Conservation (phyloP, 2,329 filamentous ascomycete species). For the Harringtonia lauricola region DNA sequence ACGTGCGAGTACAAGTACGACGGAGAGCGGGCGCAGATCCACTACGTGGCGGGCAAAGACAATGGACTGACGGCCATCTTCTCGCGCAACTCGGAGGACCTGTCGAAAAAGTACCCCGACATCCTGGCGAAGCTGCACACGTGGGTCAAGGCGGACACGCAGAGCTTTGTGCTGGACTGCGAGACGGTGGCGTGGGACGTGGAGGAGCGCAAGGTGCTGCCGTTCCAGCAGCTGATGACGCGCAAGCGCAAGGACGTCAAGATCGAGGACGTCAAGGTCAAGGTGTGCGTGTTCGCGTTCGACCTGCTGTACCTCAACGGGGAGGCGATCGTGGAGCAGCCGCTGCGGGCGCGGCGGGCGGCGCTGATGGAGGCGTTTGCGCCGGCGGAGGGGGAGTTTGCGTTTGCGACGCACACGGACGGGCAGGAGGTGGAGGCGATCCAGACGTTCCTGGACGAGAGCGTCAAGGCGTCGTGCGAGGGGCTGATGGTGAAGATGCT, state of each 20-base stretch:
- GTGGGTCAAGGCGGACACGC: conserved; percentile 84
- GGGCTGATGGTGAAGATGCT: conserved; percentile 99
- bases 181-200: conserved; percentile 97
- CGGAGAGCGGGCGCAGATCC: conserved; percentile 94
- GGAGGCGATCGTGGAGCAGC: conserved; percentile 76
- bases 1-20: conserved; percentile 99
- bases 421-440: conserved; percentile 89
- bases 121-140: conserved; percentile 76
- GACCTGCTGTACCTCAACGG: conserved; percentile 91
- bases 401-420: conserved; percentile 78
- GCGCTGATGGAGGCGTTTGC: conserved; percentile 63
- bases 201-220: conserved; percentile 87
- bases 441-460: conserved; percentile 83
- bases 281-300: conserved; percentile 95
- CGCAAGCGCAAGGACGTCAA: conserved; percentile 96
- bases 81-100: conserved; percentile 90
- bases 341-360: conserved; percentile 72
- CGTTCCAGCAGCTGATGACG: conserved; percentile 97
- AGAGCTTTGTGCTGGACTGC: conserved; percentile 96
- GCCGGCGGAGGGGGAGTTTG: conserved; percentile 78
- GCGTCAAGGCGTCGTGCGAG: conserved; percentile 91
- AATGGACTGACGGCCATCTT: conserved; percentile 84
- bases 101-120: conserved; percentile 96
- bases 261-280: conserved; percentile 87
- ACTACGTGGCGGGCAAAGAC: conserved; percentile 62